Evolutionary conservation across 2,329 filamentous ascomycete genomes (phyloP), one percentile per base, ranked within the genome.

Genomic region (Colletotrichum tamarilloi): DNA sequence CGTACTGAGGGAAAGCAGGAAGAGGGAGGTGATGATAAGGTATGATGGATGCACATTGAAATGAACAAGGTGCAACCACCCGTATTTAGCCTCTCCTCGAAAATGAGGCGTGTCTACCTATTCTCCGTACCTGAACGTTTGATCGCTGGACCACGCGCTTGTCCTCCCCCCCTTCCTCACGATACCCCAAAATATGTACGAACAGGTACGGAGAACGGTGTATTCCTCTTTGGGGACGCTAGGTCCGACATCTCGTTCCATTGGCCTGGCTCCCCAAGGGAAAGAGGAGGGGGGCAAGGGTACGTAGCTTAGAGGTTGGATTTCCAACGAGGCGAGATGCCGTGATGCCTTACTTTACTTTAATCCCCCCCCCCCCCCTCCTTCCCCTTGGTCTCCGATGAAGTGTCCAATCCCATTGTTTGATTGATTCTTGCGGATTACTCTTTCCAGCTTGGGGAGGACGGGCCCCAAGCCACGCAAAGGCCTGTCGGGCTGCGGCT

Each of bases 161-260:
- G n/a, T 32, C 28, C 28, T 26, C 38, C 42, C 19, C 19, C 42
- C 7, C 46, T 49, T 32, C 26, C 60, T 32, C 46, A 26, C 7
- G 46, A 42, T 42, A 12, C 32, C 32, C 11, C 9, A 19, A 42
- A 19, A 14, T 16, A 42, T 26, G 12, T 16, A 49, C 42, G 19
- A 46, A 59, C 30, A 69, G 63, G 58, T 16, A 59, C 32, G 32
- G 32, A 35, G 24, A 19, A 42, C 38, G 53, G 65, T 68, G 38
- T 72, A 42, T 69, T 49, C 42, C 19, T 49, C 19, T 35, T 68
- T 59, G 26, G 66, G 69, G 30, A 63, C 58, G 57, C 52, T 32
- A 68, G 58, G 42, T 60, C 69, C 42, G 65, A 58, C n/a, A 46
- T 64, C 28, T 72, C 58, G 57, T 64, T 42, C 58, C 69, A 63